Conservation (phyloP, 2,329 filamentous ascomycete species). For the Aspergillus ochraceus region DNA sequence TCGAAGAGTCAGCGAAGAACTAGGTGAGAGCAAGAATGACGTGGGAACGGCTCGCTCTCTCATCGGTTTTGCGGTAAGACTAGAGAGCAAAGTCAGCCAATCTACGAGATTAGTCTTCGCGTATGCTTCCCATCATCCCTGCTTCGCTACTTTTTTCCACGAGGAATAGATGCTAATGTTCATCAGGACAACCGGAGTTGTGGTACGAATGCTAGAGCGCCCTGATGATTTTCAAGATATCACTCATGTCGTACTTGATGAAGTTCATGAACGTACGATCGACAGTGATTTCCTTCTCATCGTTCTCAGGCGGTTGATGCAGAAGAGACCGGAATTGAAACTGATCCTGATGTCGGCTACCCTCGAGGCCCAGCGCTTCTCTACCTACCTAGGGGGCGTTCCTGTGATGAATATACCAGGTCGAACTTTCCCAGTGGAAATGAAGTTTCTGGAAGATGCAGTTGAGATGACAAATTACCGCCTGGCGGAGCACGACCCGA, state of each 20-base stretch:
- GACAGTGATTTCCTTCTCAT: constrained; percentile 96
- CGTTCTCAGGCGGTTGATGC: constrained; percentile 79
- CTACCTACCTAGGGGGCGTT: constrained; percentile 79
- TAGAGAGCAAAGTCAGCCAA: constrained; percentile 81
- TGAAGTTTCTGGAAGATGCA: constrained; percentile 87
- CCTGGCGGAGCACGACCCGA: constrained; percentile 59
- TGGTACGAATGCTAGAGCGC: constrained; percentile 96
- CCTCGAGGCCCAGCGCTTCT: constrained; percentile 89
- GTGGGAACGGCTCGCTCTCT: constrained; percentile 80
- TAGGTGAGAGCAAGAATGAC: constrained; percentile 81
- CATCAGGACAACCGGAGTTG: constrained; percentile 68
- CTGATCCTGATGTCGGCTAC: constrained; percentile 97
- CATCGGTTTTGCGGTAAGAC: constrained; percentile 88
- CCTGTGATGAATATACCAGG: constrained; percentile 89
- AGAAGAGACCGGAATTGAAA: constrained; percentile 77
- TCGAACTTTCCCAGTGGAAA: constrained; percentile 87
- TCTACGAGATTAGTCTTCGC: constrained; percentile 88
- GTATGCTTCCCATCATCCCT: constrained; percentile 46
- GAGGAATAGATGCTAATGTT: constrained; percentile 11
- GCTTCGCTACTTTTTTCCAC: background rate
- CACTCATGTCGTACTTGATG: constrained; percentile 93
- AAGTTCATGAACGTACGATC: constrained; percentile 94
- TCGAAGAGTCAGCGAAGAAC: constrained; percentile 87
- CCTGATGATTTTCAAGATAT: constrained; percentile 84
- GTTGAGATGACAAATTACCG: constrained; percentile 80